Base-by-base conservation (phyloP, 1,284 basidiomycete species). In the Boletus nobilissimus region DNA sequence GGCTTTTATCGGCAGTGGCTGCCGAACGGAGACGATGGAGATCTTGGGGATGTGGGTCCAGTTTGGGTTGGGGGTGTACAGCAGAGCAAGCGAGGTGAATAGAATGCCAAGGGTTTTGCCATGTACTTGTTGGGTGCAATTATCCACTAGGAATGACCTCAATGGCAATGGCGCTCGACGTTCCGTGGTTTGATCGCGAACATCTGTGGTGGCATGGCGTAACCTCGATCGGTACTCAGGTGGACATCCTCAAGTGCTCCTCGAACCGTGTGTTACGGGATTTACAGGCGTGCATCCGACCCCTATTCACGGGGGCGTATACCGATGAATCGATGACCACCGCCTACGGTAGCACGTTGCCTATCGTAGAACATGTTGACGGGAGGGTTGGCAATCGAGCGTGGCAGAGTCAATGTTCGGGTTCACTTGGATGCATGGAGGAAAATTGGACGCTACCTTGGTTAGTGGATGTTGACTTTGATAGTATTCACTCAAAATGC, bases 71-170 rank as follows among this genome's bases (percentile, higher is more conserved):
- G 84, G 85, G 78, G 90, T 90, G 85, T 96, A 93, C 78, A 87
- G 84, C 29, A 82, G 85, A 34, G 91, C 95, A 83, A 93, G 92
- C 22, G 84, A 87, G 14, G 90, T 90, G 40, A 95, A 96, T 82
- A 97, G 97, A 95, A 95, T 85, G 91, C 94, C 71, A 99, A 99
- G 87, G 97, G 99, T 86, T 96, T 95, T 32, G 98, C 98, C n/a
- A 94, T 99, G 71, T 99, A 97, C 87, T 88, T 99, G 40, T 89
- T 99, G 81, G 97, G 96, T 14, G 97, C 97, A 4, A 93, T 99
- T 76, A 98, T 98, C 3, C 94, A 96, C 13, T 90, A 95, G 72
- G 96, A 97, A 9, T 95, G 18, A 26, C 40, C 10, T 78, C 22
- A 29, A 6, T 39, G 26, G 24, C 19, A 22, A 29, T n/a, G n/a